Evolutionary conservation across 23 red algal species (phyloP).

Genomic region (Gracilaria gracilis): DNA sequence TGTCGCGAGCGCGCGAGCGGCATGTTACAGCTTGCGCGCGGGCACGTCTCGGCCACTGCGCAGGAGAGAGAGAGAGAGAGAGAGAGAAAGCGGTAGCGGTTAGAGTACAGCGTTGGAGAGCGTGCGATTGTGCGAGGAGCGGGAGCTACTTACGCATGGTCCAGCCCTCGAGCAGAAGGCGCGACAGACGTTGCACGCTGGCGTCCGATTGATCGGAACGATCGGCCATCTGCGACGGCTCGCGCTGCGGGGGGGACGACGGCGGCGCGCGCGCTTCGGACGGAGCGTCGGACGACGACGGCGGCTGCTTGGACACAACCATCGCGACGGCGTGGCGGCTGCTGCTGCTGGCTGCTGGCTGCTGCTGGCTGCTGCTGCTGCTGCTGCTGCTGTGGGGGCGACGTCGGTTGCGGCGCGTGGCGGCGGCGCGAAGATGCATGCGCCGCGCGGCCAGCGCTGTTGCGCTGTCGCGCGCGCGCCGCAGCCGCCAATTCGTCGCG

Average conservation of each 20-base stretch:
- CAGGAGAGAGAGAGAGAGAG: too few relatives aligned
- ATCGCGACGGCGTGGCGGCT: too few relatives aligned
- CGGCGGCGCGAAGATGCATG: not conserved
- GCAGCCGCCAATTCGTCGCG: not conserved
- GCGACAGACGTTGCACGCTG: conserved; percentile 57
- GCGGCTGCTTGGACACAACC: not conserved
- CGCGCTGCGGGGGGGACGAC: not conserved
- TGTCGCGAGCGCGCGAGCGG: conserved; percentile 49
- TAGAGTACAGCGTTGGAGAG: too few relatives aligned
- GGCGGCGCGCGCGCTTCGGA: not conserved
- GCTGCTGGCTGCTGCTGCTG: too few relatives aligned
- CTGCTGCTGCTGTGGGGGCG: too few relatives aligned
- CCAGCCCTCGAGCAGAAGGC: conserved; percentile 68
- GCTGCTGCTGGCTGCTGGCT: too few relatives aligned
- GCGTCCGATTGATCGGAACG: not conserved
- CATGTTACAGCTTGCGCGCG: conserved; percentile 54
- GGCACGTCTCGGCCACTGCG: conserved; percentile 59
- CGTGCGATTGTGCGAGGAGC: too few relatives aligned
- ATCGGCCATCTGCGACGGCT: not conserved
- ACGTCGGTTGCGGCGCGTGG: not conserved
- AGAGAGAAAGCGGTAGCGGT: too few relatives aligned
- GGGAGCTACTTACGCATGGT: conserved; percentile 47
- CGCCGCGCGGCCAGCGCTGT: not conserved
- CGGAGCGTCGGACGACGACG: not conserved
- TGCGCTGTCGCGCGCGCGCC: too few relatives aligned